Evolutionary conservation across 768 basidiomycete genomes (phyloP), one percentile per base, ranked within the genome.

Genomic region (Russula dissimulans): DNA sequence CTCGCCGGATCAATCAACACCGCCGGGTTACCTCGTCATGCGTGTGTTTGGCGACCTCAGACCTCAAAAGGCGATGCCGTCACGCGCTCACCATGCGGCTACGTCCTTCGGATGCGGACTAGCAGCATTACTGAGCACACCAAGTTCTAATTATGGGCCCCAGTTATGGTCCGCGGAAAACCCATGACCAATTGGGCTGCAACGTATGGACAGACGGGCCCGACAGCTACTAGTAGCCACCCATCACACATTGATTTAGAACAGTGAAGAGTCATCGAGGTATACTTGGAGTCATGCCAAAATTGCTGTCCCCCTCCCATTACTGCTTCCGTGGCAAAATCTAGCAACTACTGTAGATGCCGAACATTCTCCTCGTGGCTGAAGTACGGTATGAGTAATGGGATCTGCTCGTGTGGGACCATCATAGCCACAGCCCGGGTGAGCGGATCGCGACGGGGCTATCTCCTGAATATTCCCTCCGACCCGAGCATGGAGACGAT

Each of bases 1-100:
- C 42, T 17, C 47, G 17, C 26, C 59, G 59, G 54, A 60, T 60
- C 59, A 55, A 48, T 60, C 59, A 55, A 48, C 47, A n/a, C 26
- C 17, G 51, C 36, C 51, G 52, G 52, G 15, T 31, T 31, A 15
- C 29, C 10, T 41, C 14, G 42, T 22, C 38, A 47, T 54, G 31
- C n/a, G 29, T 5, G 15, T 12, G 14, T 41, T n/a, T 15, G 22
- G 38, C 7, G 22, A 26, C 22, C 2, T 1, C 22, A 34, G 9
- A 3, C 39, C 18, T 41, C 18, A 15, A 55, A 42, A 54, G 32
- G 59, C 54, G 12, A 34, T 42, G 59, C 48, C 32, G 36, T 55
- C 54, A 56, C 26, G 39, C 41, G 41, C 29, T 17, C 34, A 60
- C 26, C 59, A 60, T 29, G 43, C 59, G 59, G 54, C 48, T 49